Percentiles rank a stretch among this genome's conserved stretches.
Evolutionary conservation across 257 asterid genomes (phyloP).

Genomic region (Orobanche coerulescens): DNA sequence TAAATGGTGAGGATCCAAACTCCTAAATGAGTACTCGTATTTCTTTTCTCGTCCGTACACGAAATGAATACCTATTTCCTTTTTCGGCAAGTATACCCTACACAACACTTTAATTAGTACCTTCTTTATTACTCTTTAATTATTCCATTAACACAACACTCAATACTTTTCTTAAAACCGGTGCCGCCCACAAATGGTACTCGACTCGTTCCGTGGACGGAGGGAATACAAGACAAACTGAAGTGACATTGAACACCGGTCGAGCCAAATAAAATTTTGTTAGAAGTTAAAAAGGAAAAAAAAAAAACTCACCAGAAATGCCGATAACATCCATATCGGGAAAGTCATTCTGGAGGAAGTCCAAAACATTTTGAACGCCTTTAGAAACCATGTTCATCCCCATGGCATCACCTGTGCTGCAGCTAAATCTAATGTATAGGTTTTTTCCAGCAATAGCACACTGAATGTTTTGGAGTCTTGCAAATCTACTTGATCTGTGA

Average conservation of each 20-base stretch:
- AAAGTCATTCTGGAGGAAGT: slow-evolving; percentile 61
- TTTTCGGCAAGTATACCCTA: too few relatives aligned
- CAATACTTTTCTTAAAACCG: too few relatives aligned
- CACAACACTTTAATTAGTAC: too few relatives aligned
- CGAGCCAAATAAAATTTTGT: background rate
- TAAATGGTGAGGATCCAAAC: too few relatives aligned
- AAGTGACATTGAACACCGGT: background rate
- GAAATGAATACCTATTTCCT: too few relatives aligned
- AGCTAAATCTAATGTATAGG: slow-evolving; percentile 60
- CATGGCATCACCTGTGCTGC: slow-evolving; percentile 94
- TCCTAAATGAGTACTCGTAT: too few relatives aligned
- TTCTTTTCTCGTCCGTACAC: too few relatives aligned
- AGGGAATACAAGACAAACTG: background rate
- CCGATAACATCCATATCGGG: slow-evolving; percentile 87
- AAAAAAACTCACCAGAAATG: slow-evolving; percentile 54
- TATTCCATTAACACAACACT: too few relatives aligned
- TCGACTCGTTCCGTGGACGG: too few relatives aligned
- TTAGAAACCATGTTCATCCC: slow-evolving; percentile 98
- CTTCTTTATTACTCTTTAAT: too few relatives aligned
- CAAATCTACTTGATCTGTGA: slow-evolving; percentile 80
- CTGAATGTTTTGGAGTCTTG: slow-evolving; percentile 55
- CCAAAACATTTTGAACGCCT: slow-evolving; percentile 79
- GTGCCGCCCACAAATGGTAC: too few relatives aligned
- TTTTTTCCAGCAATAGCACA: slow-evolving; percentile 78
- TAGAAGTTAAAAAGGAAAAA: background rate